A percentile compares a stretch with the other conserved stretches of the same genome.
Conservation (phyloP, 1,284 basidiomycete species). For the Ganoderma multipileum region DNA sequence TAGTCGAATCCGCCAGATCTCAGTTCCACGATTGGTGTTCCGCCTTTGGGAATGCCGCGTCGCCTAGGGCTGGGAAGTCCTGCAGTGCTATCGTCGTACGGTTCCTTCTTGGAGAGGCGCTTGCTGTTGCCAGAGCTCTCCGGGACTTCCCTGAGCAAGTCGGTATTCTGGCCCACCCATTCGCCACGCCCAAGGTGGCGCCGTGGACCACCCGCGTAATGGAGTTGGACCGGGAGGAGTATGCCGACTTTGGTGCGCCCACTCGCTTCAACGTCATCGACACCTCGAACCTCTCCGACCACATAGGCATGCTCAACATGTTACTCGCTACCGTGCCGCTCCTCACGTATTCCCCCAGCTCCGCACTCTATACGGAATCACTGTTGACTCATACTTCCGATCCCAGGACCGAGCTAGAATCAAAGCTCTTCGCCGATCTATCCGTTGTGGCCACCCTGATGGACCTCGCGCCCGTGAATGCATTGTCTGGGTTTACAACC, state of each 20-base stretch:
- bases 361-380: conserved; percentile 46
- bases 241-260: conserved; percentile 20
- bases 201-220: conserved; percentile 19
- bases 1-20: conserved; percentile 38
- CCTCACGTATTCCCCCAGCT: neutral
- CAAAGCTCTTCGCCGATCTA: conserved; percentile 46
- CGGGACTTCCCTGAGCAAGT: too few relatives aligned
- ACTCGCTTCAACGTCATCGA: conserved; percentile 29
- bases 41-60: conserved; percentile 36
- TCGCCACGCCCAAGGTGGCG: neutral
- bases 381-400: conserved; percentile 40
- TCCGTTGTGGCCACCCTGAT: conserved; percentile 47
- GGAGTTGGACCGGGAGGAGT: conserved; percentile 16
- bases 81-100: conserved; percentile 1
- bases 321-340: conserved; percentile 21
- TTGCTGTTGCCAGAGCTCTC: conserved; percentile 17
- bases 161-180: neutral
- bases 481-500: conserved; percentile 49
- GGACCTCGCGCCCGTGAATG: conserved; percentile 49
- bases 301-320: conserved; percentile 25
- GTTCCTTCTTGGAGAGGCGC: conserved; percentile 6
- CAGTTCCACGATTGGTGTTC: conserved; percentile 48
- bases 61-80: neutral
- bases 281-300: conserved; percentile 31
- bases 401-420: conserved; percentile 41